A percentile compares a stretch with the other conserved stretches of the same genome.
Evolutionary conservation across 2,329 filamentous ascomycete genomes (phyloP).

Genomic region (Phaeomoniella chlamydospora): DNA sequence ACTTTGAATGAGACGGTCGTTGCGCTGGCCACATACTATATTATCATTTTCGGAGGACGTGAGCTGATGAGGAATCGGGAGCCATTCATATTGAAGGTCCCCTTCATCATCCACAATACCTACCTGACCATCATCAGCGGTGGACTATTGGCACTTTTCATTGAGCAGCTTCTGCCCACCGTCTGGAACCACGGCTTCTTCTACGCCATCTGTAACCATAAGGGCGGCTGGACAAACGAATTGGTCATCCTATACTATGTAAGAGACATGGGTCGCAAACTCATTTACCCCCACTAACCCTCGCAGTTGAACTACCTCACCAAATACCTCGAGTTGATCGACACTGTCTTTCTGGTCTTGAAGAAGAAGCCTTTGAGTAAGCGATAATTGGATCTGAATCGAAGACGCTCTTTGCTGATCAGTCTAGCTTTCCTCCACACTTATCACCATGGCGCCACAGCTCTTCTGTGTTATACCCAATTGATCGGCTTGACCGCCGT

Average conservation of each 20-base stretch:
- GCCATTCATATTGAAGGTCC: conserved; percentile 70
- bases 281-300: conserved; percentile 5
- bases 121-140: conserved; percentile 77
- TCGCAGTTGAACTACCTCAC: conserved; percentile 87
- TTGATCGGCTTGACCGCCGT: conserved; percentile 84
- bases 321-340: conserved; percentile 90
- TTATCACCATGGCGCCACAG: conserved; percentile 95
- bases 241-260: conserved; percentile 95
- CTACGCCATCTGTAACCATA: conserved; percentile 61
- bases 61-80: conserved; percentile 80
- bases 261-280: conserved; percentile 24
- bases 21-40: conserved; percentile 78
- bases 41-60: conserved; percentile 82
- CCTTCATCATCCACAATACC: conserved; percentile 96
- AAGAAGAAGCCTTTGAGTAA: conserved; percentile 97
- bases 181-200: conserved; percentile 71
- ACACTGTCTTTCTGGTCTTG: conserved; percentile 92
- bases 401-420: conserved; percentile 11
- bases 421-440: conserved; percentile 91
- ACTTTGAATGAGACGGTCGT: conserved; percentile 70
- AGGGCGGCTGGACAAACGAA: conserved; percentile 87
- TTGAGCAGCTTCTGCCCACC: conserved; percentile 81
- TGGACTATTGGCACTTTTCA: conserved; percentile 66
- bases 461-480: conserved; percentile 95
- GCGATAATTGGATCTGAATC: conserved; percentile 14